phyloP scores from a whole-genome alignment of 2,329 filamentous ascomycete genomes.

The Lojkania enalia region DNA sequence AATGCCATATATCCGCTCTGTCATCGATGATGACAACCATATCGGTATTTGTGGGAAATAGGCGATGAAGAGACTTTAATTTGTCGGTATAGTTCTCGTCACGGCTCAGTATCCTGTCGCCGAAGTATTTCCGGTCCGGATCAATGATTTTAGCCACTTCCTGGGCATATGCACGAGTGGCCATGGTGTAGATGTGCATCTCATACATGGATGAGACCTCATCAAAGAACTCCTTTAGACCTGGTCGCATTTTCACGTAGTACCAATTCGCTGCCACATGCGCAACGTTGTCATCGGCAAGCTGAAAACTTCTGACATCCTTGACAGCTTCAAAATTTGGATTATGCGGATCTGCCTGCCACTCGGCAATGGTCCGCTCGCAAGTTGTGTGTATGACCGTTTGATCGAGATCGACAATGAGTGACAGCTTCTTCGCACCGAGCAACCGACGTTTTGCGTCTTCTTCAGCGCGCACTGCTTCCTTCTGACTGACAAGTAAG shows the following conservation, averaged over 20 bases:
- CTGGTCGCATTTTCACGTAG: conserved; percentile 96
- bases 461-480: conserved; percentile 81
- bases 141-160: conserved; percentile 93
- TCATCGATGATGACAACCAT: conserved; percentile 99
- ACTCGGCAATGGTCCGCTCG: conserved; percentile 93
- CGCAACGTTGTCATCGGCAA: conserved; percentile 69
- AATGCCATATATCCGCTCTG: conserved; percentile 93
- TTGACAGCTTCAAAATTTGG: conserved; percentile 91
- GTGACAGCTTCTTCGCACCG: conserved; percentile 77
- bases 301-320: conserved; percentile 84
- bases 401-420: conserved; percentile 97
- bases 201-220: conserved; percentile 82
- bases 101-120: conserved; percentile 90
- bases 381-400: conserved; percentile 98
- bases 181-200: conserved; percentile 98
- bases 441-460: conserved; percentile 84
- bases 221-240: conserved; percentile 77
- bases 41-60: conserved; percentile 96
- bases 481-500: conserved; percentile 79
- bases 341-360: conserved; percentile 85
- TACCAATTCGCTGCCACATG: conserved; percentile 65
- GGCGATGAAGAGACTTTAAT: conserved; percentile 82
- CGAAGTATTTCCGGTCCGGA: conserved; percentile 85
- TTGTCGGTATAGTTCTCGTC: conserved; percentile 95
- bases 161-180: conserved; percentile 91